These are phyloP conservation scores for Dactylellina parvicollis DNA, from an alignment of 2,329 filamentous ascomycete genomes.

Conservation along the genomic window DNA sequence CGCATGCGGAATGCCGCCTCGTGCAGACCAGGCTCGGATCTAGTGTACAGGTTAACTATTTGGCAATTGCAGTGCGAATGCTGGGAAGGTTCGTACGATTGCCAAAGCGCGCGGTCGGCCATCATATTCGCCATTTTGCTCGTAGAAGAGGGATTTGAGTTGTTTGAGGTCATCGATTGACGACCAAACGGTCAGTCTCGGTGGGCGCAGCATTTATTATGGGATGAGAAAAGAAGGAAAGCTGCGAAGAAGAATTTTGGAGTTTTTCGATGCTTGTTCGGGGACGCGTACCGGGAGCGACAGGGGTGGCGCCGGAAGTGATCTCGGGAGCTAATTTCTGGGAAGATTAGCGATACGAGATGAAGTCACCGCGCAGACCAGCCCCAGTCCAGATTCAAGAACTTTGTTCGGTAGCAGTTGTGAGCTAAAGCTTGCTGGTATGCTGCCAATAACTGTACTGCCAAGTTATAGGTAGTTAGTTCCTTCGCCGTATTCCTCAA, in stretches of 20 bases:
- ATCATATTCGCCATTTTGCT: slow-evolving; percentile 36
- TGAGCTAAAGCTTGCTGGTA: neutral
- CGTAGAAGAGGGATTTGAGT: slow-evolving; percentile 46
- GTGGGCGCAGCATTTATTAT: slow-evolving; percentile 52
- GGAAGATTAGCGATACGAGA: slow-evolving; percentile 17
- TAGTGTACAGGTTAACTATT: slow-evolving; percentile 28
- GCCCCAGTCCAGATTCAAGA: neutral
- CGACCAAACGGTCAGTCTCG: slow-evolving; percentile 51
- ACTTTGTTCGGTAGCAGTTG: neutral
- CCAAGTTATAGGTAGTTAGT: no score
- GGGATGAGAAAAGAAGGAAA: neutral
- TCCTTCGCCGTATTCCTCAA: no score
- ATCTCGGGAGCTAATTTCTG: slow-evolving; percentile 9
- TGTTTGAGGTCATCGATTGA: slow-evolving; percentile 50
- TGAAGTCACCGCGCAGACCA: slow-evolving; percentile 14
- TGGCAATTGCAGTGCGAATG: neutral
- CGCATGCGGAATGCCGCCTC: slow-evolving; percentile 79
- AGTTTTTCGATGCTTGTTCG: slow-evolving; percentile 3
- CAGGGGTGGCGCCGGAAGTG: neutral
- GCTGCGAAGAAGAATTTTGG: slow-evolving; percentile 31
- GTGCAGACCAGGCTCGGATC: slow-evolving; percentile 70
- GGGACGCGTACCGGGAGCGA: neutral
- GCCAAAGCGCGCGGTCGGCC: slow-evolving; percentile 41
- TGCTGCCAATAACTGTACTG: neutral
- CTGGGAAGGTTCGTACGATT: slow-evolving; percentile 14